Evolutionary conservation across 805 yeast species (phyloP), one percentile per base, ranked within the genome.

Genomic region (Schwanniomyces vanrijiae): DNA sequence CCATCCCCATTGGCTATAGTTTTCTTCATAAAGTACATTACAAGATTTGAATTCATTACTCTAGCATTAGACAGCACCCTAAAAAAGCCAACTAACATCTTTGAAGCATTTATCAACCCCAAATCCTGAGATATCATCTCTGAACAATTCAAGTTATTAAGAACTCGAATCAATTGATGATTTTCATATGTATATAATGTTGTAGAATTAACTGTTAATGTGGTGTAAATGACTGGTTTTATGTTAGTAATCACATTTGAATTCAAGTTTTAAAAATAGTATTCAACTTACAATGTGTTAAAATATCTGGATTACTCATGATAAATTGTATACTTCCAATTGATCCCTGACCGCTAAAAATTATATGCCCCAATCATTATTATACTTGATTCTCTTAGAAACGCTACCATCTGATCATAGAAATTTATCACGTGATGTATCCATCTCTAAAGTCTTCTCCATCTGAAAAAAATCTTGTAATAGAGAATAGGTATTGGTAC

Each of bases 101-200:
- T 66, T 21, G 78, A 66, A 0, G 82, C 65, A 57, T 82, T 81
- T 43, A 83, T 78, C 13, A 69, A 59, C 4, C 83, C 82, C 48
- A 81, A 61, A 44, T 81, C 84, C 52, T 75, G 77, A 13, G 83
- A 73, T 3, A 82, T 68, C 1, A 76, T 61, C 54, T 82, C 87
- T 1, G 78, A 69, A 47, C 83, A 75, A 53, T 80, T 80, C 42
- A 81, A 62, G 43, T 70, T 73, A 37, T 73, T 64, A 21, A 72
- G 51, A n/a, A 65, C 56, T 25, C 72, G 69, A 1, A 71, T 65
- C 33, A 82, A 60, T 20, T 65, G 67, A 39, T 64, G 61, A 56
- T 80, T 80, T 53, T 82, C 86, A 51, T 80, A 73, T 10, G 86
- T 77, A 59, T 78, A 83, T 11, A 82, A 65, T 0, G 86, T 81